A percentile compares a stretch with the other conserved stretches of the same genome.
Evolutionary conservation across 768 basidiomycete genomes (phyloP).

Genomic region (Candolleomyces eurysporus): DNA sequence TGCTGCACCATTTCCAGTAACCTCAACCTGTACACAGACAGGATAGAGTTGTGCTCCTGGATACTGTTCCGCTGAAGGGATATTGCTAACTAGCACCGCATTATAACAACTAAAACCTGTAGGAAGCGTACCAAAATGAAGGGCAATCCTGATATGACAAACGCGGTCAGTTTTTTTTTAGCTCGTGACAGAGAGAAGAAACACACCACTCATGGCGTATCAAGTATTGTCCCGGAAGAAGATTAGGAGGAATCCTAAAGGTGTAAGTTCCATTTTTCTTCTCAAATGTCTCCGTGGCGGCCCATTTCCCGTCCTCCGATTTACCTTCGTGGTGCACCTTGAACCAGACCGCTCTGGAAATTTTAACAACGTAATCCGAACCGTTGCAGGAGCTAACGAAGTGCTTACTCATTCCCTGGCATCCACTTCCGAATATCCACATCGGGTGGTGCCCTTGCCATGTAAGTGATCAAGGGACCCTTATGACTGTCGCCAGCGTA

Average conservation of each 20-base stretch:
- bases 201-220: slow-evolving; percentile 43
- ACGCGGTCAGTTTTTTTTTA: not conserved
- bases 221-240: slow-evolving; percentile 44
- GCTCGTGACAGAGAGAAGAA: too few relatives aligned
- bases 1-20: slow-evolving; percentile 41
- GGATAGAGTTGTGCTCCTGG: slow-evolving; percentile 43
- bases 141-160: slow-evolving; percentile 1
- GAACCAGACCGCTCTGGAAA: slow-evolving; percentile 44
- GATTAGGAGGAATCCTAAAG: slow-evolving; percentile 42
- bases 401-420: slow-evolving; percentile 34
- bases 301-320: slow-evolving; percentile 41
- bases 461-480: slow-evolving; percentile 46
- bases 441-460: slow-evolving; percentile 43
- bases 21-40: slow-evolving; percentile 43
- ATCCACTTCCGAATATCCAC: slow-evolving; percentile 32
- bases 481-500: slow-evolving; percentile 5
- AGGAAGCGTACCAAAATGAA: not conserved
- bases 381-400: too few relatives aligned
- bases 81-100: too few relatives aligned
- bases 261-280: slow-evolving; percentile 37
- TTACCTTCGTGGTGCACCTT: slow-evolving; percentile 44
- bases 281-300: slow-evolving; percentile 35
- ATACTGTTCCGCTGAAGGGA: slow-evolving; percentile 27
- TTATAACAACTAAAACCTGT: not conserved
- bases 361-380: not conserved